Base-by-base conservation (phyloP, 768 basidiomycete species). In the Lyophyllum shimeji region DNA sequence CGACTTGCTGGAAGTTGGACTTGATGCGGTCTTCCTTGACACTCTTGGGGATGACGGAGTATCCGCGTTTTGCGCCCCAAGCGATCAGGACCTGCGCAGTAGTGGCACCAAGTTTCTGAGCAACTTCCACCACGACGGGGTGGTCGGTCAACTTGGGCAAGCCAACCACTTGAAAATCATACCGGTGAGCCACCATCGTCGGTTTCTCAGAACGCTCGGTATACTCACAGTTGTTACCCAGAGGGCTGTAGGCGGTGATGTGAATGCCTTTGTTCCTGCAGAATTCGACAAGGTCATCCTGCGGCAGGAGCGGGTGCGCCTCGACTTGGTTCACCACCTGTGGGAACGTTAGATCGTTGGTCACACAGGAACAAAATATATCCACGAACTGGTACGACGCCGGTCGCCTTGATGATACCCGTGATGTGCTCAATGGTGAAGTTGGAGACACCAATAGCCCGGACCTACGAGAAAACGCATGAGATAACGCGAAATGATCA, bases 1-100 rank as follows among this genome's bases (percentile, higher is more conserved):
- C 76, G 50, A 92, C 78, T 65, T 92, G 86, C 73, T 89, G 68
- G 76, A 91, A 90, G 76, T 94, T 93, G 58, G 85, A 85, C 50
- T 76, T 67, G 71, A 92, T 87, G 39, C 89, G 87, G 3, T 75
- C 82, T 65, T 86, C 76, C 55, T 86, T 76, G 24, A 92, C 89
- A 53, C 83, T 85, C 80, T 95, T 94, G 17, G 93, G 93, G 63
- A 94, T 91, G 58, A 94, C 87, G 8, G 85, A 85, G 69, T 85
- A 87, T 12, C 91, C 93, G 40, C 90, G 81, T 62, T 85, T 68
- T 34, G 72, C 81, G 12, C 84, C 87, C 91, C 91, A 95, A 0
- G 90, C 89, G 57, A 96, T 73, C 52, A 95, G 78, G 34, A 95
- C 87, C 69, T 95, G 90, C 0, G 91, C 93, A 2, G 90, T 74